Evolutionary conservation across 768 basidiomycete genomes (phyloP).

Genomic region (Candolleomyces eurysporus): DNA sequence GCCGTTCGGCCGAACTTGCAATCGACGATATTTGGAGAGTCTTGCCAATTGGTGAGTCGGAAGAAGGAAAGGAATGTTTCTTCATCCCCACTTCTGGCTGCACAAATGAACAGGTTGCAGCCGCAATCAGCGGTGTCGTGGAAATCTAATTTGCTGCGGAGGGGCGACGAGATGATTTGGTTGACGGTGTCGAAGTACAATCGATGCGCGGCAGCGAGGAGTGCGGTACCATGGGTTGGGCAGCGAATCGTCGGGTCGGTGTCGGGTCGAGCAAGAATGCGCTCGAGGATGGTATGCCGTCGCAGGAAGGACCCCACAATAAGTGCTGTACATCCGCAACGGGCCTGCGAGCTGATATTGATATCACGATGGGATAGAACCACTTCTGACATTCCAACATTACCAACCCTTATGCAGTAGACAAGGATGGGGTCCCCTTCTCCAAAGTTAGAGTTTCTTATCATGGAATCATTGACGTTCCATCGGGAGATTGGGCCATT

Average conservation of each 20-base stretch:
- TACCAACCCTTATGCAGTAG: no score
- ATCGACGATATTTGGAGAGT: background rate
- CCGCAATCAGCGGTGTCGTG: background rate
- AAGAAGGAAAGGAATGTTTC: background rate
- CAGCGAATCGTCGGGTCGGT: background rate
- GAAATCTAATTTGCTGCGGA: background rate
- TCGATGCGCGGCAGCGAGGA: background rate
- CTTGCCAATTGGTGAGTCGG: background rate
- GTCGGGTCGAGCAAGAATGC: background rate
- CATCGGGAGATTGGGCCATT: no score
- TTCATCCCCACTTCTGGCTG: background rate
- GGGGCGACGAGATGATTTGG: background rate
- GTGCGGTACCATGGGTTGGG: background rate
- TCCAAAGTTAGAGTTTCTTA: no score
- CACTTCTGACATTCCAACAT: no score
- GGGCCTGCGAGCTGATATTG: no score
- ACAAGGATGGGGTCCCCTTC: no score
- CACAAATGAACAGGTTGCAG: background rate
- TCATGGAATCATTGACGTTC: no score
- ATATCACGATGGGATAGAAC: no score
- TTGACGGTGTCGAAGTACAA: background rate
- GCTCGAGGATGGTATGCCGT: background rate
- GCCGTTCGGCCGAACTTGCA: background rate
- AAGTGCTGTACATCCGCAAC: no score
- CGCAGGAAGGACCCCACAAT: background rate